Evolutionary conservation across 2,329 filamentous ascomycete genomes (phyloP).

Genomic region (Trichoderma cornu-damae): DNA sequence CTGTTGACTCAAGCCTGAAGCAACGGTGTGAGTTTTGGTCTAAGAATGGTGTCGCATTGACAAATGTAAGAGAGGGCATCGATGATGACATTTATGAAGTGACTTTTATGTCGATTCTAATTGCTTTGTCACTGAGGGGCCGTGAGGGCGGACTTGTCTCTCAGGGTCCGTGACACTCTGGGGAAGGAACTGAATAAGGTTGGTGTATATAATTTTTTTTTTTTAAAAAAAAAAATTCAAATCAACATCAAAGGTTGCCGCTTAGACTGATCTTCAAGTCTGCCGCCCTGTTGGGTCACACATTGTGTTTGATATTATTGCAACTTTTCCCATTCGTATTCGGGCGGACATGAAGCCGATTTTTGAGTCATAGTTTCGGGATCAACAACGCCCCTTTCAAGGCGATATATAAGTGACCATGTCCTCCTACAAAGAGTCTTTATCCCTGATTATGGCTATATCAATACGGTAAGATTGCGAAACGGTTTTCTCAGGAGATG

Average conservation of each 20-base stretch:
- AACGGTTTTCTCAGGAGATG: background rate
- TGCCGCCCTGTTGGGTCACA: background rate
- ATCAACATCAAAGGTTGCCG: background rate
- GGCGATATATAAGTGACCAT: background rate
- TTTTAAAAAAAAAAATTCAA: background rate
- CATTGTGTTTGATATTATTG: background rate
- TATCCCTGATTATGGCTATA: background rate
- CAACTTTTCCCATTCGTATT: background rate
- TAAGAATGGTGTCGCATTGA: slow-evolving; percentile 21
- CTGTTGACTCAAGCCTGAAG: slow-evolving; percentile 24
- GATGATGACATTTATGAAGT: background rate
- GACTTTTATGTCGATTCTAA: background rate
- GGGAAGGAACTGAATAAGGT: background rate
- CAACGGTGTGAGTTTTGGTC: slow-evolving; percentile 28
- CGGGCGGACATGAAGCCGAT: background rate
- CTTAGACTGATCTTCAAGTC: background rate
- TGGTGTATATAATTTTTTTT: too few relatives aligned
- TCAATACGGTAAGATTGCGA: background rate
- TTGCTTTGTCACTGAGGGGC: background rate
- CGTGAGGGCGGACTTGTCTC: too few relatives aligned
- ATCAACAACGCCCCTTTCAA: background rate
- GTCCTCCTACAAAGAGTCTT: background rate
- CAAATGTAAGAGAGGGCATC: slow-evolving; percentile 21
- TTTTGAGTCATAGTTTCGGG: background rate
- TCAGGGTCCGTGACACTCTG: background rate